phyloP scores from a whole-genome alignment of 352 stramenopile species.

The Globisporangium paddicum region DNA sequence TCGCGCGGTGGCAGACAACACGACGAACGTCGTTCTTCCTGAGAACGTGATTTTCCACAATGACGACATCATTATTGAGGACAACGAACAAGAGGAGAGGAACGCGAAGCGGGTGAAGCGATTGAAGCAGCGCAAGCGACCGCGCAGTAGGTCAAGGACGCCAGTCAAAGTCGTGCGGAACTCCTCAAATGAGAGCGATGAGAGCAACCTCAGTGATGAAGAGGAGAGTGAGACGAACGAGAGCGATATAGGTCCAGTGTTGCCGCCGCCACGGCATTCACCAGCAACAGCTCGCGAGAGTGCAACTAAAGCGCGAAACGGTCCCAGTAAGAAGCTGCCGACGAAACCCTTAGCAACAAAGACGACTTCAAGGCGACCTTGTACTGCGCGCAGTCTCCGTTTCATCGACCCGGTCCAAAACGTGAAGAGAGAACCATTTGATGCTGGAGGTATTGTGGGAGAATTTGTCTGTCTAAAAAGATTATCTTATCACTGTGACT shows the following conservation, averaged over 20 bases:
- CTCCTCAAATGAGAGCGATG: neutral
- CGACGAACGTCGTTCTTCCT: slow-evolving; percentile 2
- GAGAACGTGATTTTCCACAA: slow-evolving; percentile 14
- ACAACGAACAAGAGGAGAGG: neutral
- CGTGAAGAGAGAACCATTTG: neutral
- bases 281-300: neutral
- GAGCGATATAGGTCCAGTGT: neutral
- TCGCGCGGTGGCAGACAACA: neutral
- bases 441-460: neutral
- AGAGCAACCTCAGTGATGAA: neutral
- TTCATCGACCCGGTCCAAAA: neutral
- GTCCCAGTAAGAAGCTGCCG: neutral
- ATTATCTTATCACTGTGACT: neutral
- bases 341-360: neutral
- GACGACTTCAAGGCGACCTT: neutral
- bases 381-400: neutral
- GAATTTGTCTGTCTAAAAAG: neutral
- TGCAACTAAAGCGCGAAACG: neutral
- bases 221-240: neutral
- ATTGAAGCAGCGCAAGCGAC: neutral
- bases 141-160: neutral
- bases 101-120: neutral
- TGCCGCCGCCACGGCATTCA: neutral
- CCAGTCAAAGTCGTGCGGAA: neutral
- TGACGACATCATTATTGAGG: slow-evolving; percentile 14